Base-by-base conservation (phyloP, 805 yeast species). In the Candida namnaoensis region DNA sequence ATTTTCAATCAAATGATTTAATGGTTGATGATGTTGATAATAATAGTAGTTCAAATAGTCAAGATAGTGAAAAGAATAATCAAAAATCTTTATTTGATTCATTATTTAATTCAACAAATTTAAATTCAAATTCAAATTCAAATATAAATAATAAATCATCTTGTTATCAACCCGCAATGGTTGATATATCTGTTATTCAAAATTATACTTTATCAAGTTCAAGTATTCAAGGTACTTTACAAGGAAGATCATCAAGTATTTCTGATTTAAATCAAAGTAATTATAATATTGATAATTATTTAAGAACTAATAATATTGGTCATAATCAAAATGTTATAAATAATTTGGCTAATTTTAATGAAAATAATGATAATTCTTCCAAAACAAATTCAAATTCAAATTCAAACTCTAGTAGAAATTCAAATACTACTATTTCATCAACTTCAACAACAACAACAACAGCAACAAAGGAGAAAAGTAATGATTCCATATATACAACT, bases 391-490 rank as follows among this genome's bases (percentile, higher is more conserved):
- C 28, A 26, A 26, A 7, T 26, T 26, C 28, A 26, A 37, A 19
- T 15, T 10, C 6, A 30, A 19, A 13, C 28, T 37, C 27, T 7
- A 36, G 19, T 19, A 14, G 33, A 13, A 9, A 7, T 7, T 10
- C 15, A 12, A 36, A 10, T 12, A 27, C 38, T 13, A 30, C 41
- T 3, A 34, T 43, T 5, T 40, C 39, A 4, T 14, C 42, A 19
- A 38, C 14, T 5, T 24, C 39, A 15, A 19, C 9, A 38, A 43
- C 50, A 1, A 42, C 50, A 0, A 50, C 54, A 10, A 30, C 46
- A 10, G 44, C 52, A 7, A 50, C 57, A 19, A 50, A 52, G 35
- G 48, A 53, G 41, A 44, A 42, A 34, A 51, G 57, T 1, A 44
- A 49, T 23, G 54, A 50, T 15, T 52, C 56, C 15, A 47, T 53